Percentiles rank a stretch among this genome's conserved stretches.
phyloP scores from a whole-genome alignment of 768 basidiomycete species.

The Serendipita sp. region DNA sequence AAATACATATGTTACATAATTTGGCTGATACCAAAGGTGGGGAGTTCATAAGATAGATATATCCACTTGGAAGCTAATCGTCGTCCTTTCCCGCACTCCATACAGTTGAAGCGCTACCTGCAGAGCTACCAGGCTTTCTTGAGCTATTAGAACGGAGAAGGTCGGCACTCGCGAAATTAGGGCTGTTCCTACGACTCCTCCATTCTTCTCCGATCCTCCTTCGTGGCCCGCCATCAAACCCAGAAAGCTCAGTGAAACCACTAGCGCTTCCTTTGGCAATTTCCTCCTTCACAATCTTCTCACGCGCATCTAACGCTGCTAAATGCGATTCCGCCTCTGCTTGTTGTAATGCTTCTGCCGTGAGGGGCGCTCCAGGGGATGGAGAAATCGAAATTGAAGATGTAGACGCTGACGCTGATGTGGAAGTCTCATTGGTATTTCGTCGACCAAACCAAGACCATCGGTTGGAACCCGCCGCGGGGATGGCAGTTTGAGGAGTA shows the following conservation, averaged over 20 bases:
- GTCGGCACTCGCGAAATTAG: conserved; percentile 21
- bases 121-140: conserved; percentile 31
- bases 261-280: conserved; percentile 56
- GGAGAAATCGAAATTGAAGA: conserved; percentile 10
- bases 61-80: neutral
- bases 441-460: conserved; percentile 47
- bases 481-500: conserved; percentile 20
- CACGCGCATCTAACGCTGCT: conserved; percentile 65
- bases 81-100: conserved; percentile 53
- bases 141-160: conserved; percentile 6
- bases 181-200: conserved; percentile 34
- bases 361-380: conserved; percentile 32
- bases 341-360: conserved; percentile 62
- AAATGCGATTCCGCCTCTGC: conserved; percentile 64
- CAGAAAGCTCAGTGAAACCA: conserved; percentile 64
- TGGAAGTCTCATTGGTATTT: neutral
- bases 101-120: conserved; percentile 62
- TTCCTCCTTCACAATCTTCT: conserved; percentile 54
- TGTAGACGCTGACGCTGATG: neutral
- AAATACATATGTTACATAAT: no score
- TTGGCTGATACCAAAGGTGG: no score
- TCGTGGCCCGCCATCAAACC: conserved; percentile 20
- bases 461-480: conserved; percentile 26
- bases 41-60: no score
- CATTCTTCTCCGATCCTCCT: conserved; percentile 32